Evolutionary conservation across 805 yeast genomes (phyloP).

Genomic region (Zygosaccharomyces lentus): DNA sequence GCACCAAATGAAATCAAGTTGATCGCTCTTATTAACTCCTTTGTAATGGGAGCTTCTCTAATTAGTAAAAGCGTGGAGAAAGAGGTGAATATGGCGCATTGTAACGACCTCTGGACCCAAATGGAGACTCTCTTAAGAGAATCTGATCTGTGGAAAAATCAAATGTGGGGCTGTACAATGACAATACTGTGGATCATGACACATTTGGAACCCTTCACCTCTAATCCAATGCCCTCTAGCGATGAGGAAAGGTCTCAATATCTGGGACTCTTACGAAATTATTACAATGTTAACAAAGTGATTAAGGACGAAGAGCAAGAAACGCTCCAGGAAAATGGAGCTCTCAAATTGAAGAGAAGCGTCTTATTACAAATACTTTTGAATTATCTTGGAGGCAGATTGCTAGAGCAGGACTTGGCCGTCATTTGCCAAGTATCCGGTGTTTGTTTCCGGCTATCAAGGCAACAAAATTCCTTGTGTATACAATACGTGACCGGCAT

Average conservation of each 20-base stretch:
- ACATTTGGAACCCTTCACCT: conserved; percentile 33
- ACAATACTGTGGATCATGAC: conserved; percentile 29
- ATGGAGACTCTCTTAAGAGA: conserved; percentile 12
- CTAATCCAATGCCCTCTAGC: conserved; percentile 26
- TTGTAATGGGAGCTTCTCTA: conserved; percentile 17
- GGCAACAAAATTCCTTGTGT: conserved; percentile 18
- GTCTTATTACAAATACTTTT: conserved; percentile 25
- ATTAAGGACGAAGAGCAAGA: conserved; percentile 4
- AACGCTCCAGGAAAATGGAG: neutral
- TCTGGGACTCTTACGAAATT: conserved; percentile 19
- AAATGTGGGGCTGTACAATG: conserved; percentile 29
- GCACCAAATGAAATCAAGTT: conserved; percentile 17
- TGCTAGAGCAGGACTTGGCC: conserved; percentile 30
- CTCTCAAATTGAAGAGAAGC: conserved; percentile 26
- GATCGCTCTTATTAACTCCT: conserved; percentile 24
- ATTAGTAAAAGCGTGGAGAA: conserved; percentile 12
- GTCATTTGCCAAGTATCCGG: conserved; percentile 26
- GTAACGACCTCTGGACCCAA: conserved; percentile 21
- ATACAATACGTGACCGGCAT: conserved; percentile 29
- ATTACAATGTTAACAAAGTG: conserved; percentile 23
- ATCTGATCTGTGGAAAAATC: conserved; percentile 19
- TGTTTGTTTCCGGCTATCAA: conserved; percentile 28
- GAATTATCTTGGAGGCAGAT: conserved; percentile 31
- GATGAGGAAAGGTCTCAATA: conserved; percentile 22
- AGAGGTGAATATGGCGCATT: conserved; percentile 12